Conservation (phyloP, 2,329 filamentous ascomycete species). For the Harringtonia lauricola region DNA sequence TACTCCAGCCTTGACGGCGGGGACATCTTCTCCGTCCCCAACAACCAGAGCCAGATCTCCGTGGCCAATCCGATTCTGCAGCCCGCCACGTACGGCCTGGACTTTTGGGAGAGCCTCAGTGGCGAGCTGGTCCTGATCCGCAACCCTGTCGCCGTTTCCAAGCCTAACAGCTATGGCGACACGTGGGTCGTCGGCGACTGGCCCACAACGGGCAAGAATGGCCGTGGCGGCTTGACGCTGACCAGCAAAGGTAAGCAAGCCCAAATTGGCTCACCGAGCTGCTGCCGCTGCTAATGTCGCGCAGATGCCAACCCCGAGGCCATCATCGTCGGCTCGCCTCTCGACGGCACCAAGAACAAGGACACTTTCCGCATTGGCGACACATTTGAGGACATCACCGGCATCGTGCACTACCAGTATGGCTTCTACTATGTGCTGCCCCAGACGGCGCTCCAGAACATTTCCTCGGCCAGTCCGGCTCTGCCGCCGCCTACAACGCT, state of each 20-base stretch:
- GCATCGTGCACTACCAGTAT: slow-evolving; percentile 53
- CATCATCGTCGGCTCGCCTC: slow-evolving; percentile 51
- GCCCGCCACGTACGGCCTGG: slow-evolving; percentile 52
- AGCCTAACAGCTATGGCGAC: slow-evolving; percentile 55
- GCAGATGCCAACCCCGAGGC: slow-evolving; percentile 58
- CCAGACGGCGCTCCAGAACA: slow-evolving; percentile 38
- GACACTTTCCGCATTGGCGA: slow-evolving; percentile 53
- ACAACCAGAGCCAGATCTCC: slow-evolving; percentile 47
- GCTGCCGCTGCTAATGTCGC: background rate
- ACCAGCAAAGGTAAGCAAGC: no score
- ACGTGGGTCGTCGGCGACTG: slow-evolving; percentile 59
- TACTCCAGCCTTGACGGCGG: slow-evolving; percentile 53
- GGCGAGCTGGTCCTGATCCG: slow-evolving; percentile 58
- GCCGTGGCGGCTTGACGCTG: slow-evolving; percentile 53
- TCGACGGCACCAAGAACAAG: slow-evolving; percentile 54
- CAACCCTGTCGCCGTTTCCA: slow-evolving; percentile 42
- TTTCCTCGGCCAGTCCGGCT: slow-evolving; percentile 32
- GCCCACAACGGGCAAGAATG: slow-evolving; percentile 50
- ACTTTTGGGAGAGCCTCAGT: slow-evolving; percentile 62
- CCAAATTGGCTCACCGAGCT: slow-evolving; percentile 9
- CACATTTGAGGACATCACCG: slow-evolving; percentile 52
- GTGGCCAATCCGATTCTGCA: slow-evolving; percentile 48
- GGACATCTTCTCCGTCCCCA: slow-evolving; percentile 54
- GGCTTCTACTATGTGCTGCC: slow-evolving; percentile 62
- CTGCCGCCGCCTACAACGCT: slow-evolving; percentile 41